Base-by-base conservation (phyloP, 805 yeast species). In the Pichia occidentalis region DNA sequence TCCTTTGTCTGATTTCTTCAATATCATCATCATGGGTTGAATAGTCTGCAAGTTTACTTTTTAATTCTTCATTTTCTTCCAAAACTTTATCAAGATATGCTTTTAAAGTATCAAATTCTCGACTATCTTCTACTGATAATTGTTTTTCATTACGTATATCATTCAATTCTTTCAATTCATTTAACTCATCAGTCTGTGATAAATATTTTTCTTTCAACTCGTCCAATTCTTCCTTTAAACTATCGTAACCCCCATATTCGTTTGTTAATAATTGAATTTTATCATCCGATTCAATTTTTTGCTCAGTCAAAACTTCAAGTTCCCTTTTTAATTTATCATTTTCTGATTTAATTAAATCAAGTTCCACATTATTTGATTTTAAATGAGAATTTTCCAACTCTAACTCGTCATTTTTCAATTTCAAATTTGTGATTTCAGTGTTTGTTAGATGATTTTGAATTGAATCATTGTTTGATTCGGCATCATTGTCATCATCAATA, bases 51-150 rank as follows among this genome's bases (percentile, higher is more conserved):
- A 34, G 19, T 19, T 42, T 33, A 14, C 22, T 14, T 22, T 41
- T 47, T n/a, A 44, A 29, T 5, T 29, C 16, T n/a, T 36, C 40
- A 16, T 41, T 40, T 24, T 43, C 46, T 31, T 44, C 44, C 4
- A 44, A 20, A 18, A 47, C 45, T 25, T 40, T 44, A 14, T 47
- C 46, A 8, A 45, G 32, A 28, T 45, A 43, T 2, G 36, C 30
- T 19, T 43, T 46, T 16, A 49, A 25, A 14, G 39, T 45, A 24
- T 37, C 33, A 8, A 46, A 24, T 31, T 42, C 46, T 3, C 42
- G 32, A n/a, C 29, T 32, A 17, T 34, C 46, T 28, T 40, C 43
- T 26, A 34, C 45, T 17, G 29, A 29, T 8, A 40, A 14, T 19
- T 44, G 38, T 9, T 44, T 47, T 14, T 38, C 39, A 13, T 47